These are phyloP conservation scores for Inonotus obliquus DNA, from an alignment of 1,284 basidiomycete genomes.

Conservation along the genomic window DNA sequence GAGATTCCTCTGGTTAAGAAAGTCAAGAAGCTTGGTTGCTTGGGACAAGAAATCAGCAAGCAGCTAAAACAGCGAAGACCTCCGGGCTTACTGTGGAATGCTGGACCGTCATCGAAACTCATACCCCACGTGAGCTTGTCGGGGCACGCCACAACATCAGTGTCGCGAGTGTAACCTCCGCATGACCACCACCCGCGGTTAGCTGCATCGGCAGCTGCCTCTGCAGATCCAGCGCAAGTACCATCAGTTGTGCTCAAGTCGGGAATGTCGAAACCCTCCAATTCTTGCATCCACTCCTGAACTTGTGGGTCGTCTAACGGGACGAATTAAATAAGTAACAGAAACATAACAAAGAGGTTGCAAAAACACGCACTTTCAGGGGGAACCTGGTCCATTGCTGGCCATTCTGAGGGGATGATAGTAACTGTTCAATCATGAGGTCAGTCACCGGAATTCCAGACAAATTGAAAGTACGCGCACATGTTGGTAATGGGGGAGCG, in stretches of 20 bases:
- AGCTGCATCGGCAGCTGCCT: constrained; percentile 52
- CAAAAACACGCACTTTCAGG: constrained; percentile 45
- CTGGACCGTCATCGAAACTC: constrained; percentile 84
- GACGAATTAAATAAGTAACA: neutral
- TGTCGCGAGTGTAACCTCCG: constrained; percentile 68
- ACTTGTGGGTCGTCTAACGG: constrained; percentile 39
- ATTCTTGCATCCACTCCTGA: constrained; percentile 68
- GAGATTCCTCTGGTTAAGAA: constrained; percentile 60
- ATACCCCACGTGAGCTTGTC: constrained; percentile 79
- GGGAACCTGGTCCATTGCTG: constrained; percentile 62
- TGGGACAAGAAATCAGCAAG: neutral
- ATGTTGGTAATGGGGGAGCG: constrained; percentile 60
- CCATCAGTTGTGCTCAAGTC: constrained; percentile 56
- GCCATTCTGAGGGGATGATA: constrained; percentile 52
- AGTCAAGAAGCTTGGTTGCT: constrained; percentile 60
- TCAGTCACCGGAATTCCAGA: neutral
- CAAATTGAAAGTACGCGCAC: constrained; percentile 35
- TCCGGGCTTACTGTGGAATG: constrained; percentile 61
- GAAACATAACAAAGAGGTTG: neutral
- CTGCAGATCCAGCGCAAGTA: constrained; percentile 58
- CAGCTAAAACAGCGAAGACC: constrained; percentile 10
- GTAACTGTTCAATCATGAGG: constrained; percentile 38
- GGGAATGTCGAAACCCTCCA: constrained; percentile 70
- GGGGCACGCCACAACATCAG: constrained; percentile 72
- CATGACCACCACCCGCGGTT: constrained; percentile 85